These are phyloP conservation scores for Ogataea pilisensis DNA, from an alignment of 805 yeast genomes.

Conservation along the genomic window DNA sequence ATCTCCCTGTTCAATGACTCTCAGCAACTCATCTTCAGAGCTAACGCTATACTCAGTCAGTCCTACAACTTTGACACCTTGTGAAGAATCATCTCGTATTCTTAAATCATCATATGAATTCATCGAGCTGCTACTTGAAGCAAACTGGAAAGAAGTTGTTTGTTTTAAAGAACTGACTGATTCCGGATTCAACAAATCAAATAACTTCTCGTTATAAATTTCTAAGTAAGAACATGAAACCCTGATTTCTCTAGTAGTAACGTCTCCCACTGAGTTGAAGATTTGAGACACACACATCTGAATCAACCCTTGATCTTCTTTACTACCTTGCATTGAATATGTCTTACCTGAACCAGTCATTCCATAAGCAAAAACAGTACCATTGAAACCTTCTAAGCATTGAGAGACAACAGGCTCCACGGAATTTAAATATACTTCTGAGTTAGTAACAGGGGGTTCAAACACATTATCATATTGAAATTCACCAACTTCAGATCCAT, in stretches of 20 bases:
- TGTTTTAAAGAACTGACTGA: slow-evolving; percentile 20
- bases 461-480: slow-evolving; percentile 80
- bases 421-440: slow-evolving; percentile 52
- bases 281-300: slow-evolving; percentile 60
- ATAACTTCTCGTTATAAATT: slow-evolving; percentile 83
- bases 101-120: slow-evolving; percentile 48
- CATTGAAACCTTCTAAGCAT: slow-evolving; percentile 72
- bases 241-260: slow-evolving; percentile 32
- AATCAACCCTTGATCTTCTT: slow-evolving; percentile 63
- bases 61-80: slow-evolving; percentile 75
- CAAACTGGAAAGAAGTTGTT: slow-evolving; percentile 5
- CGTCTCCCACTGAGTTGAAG: slow-evolving; percentile 42
- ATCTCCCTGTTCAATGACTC: slow-evolving; percentile 66
- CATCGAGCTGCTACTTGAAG: neutral
- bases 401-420: slow-evolving; percentile 52
- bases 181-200: slow-evolving; percentile 59
- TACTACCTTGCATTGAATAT: slow-evolving; percentile 75
- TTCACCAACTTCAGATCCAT: slow-evolving; percentile 53
- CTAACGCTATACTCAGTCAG: slow-evolving; percentile 57
- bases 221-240: slow-evolving; percentile 73
- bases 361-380: slow-evolving; percentile 90
- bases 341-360: slow-evolving; percentile 95
- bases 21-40: slow-evolving; percentile 56
- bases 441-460: slow-evolving; percentile 49
- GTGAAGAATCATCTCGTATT: slow-evolving; percentile 69